Conservation (phyloP, 2,329 filamentous ascomycete species). For the Fusarium bulbicola region DNA sequence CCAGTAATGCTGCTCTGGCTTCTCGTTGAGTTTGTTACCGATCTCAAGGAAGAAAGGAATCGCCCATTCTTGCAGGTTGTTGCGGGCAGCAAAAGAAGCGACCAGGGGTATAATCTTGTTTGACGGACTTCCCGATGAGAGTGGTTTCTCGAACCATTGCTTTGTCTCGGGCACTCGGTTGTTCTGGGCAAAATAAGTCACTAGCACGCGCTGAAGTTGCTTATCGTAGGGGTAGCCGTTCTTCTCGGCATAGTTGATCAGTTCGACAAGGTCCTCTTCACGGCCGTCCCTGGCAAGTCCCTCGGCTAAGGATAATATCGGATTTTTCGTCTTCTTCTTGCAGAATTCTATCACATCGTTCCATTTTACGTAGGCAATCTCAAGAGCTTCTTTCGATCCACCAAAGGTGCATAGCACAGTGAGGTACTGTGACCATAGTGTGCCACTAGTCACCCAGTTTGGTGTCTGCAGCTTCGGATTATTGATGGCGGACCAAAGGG, state of each 20-base stretch:
- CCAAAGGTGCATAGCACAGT: constrained; percentile 63
- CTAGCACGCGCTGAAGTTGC: constrained; percentile 63
- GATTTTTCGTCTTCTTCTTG: constrained; percentile 33
- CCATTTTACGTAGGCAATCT: constrained; percentile 51
- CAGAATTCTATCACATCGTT: constrained; percentile 32
- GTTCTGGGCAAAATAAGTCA: constrained; percentile 68
- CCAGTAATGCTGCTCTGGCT: constrained; percentile 67
- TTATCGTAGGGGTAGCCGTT: constrained; percentile 56
- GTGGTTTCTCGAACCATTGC: constrained; percentile 70
- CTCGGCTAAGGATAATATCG: constrained; percentile 46
- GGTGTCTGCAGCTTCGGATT: constrained; percentile 35
- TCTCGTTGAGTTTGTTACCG: constrained; percentile 54
- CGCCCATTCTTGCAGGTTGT: constrained; percentile 69
- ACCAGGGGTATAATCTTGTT: constrained; percentile 43
- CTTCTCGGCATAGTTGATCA: constrained; percentile 61
- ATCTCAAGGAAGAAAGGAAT: constrained; percentile 65
- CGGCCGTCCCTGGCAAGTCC: constrained; percentile 71
- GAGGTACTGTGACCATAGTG: constrained; percentile 46
- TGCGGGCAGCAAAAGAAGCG: constrained; percentile 65
- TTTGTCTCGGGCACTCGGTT: constrained; percentile 70
- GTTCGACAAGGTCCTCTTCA: constrained; percentile 65
- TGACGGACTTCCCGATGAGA: constrained; percentile 45
- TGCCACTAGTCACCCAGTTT: constrained; percentile 17
- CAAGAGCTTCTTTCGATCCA: constrained; percentile 61
- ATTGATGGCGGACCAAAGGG: constrained; percentile 50